phyloP scores from a whole-genome alignment of 2,329 filamentous ascomycete genomes.

The Trichoderma brevicompactum region DNA sequence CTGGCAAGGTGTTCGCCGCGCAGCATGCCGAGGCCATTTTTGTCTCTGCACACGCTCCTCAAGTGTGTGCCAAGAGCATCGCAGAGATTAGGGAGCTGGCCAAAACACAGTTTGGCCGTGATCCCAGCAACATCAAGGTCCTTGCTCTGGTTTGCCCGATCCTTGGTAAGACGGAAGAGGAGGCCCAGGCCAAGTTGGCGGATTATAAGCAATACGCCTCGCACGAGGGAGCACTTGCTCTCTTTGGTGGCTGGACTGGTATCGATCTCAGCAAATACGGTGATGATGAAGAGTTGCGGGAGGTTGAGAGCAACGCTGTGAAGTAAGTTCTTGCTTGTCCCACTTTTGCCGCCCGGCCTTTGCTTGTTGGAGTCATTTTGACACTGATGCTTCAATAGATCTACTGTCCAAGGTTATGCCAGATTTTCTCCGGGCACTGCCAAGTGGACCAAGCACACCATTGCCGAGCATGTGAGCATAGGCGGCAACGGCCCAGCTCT shows the following conservation, averaged over 20 bases:
- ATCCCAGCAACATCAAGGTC: slow-evolving; percentile 67
- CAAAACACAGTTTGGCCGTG: slow-evolving; percentile 56
- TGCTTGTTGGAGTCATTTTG: not conserved
- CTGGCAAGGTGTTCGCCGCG: slow-evolving; percentile 69
- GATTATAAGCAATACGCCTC: slow-evolving; percentile 65
- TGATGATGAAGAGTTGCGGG: slow-evolving; percentile 67
- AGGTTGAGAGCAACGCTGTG: slow-evolving; percentile 66
- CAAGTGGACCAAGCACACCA: slow-evolving; percentile 74
- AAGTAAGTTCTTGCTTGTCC: slow-evolving; percentile 36
- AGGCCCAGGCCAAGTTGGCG: slow-evolving; percentile 65
- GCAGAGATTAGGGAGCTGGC: slow-evolving; percentile 65
- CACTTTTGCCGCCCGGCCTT: too few species aligned
- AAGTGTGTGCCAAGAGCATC: slow-evolving; percentile 64
- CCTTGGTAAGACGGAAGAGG: slow-evolving; percentile 66
- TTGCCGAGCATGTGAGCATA: slow-evolving; percentile 69
- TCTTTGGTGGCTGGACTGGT: slow-evolving; percentile 77
- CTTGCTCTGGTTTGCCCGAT: slow-evolving; percentile 69
- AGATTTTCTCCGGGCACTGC: slow-evolving; percentile 61
- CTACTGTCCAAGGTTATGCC: slow-evolving; percentile 59
- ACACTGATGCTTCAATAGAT: slow-evolving; percentile 40
- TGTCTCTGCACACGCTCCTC: slow-evolving; percentile 66
- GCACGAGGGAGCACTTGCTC: slow-evolving; percentile 65
- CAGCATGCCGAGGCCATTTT: slow-evolving; percentile 75
- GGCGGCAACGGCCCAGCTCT: slow-evolving; percentile 68
- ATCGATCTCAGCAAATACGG: slow-evolving; percentile 60